Evolutionary conservation across 805 yeast species (phyloP).

Genomic region (Ogataea paraovalis): DNA sequence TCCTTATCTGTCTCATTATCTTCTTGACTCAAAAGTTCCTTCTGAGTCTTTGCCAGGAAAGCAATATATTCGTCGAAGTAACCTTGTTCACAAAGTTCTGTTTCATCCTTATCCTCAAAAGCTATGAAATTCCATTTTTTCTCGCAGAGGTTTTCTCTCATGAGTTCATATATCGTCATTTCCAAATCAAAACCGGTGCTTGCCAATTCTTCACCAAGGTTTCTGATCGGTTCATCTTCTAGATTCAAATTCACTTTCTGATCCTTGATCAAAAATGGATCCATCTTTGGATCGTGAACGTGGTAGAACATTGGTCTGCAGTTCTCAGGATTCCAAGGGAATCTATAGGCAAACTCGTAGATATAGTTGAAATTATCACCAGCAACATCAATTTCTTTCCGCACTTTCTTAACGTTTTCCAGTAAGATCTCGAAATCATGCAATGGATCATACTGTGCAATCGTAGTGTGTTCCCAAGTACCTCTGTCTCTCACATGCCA

Average conservation of each 20-base stretch:
- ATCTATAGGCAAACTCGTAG: constrained; percentile 8
- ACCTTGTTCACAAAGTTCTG: constrained; percentile 4
- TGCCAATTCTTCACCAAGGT: constrained; percentile 24
- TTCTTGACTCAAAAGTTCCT: background rate
- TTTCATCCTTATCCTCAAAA: background rate
- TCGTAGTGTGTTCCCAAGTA: constrained; percentile 18
- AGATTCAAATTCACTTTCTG: constrained; percentile 17
- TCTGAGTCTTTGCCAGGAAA: constrained; percentile 3
- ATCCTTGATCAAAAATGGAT: constrained; percentile 38
- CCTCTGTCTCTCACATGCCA: constrained; percentile 9
- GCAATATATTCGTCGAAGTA: constrained; percentile 7
- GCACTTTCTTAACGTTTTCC: constrained; percentile 1
- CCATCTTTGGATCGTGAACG: constrained; percentile 47
- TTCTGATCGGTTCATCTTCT: constrained; percentile 17
- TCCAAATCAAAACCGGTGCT: constrained; percentile 23
- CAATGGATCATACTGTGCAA: constrained; percentile 29
- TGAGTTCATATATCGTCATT: constrained; percentile 22
- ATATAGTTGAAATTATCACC: constrained; percentile 1
- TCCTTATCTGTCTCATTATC: background rate
- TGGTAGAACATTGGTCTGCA: constrained; percentile 34
- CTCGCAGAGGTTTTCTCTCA: constrained; percentile 17
- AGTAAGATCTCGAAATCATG: constrained; percentile 22
- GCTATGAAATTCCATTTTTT: constrained; percentile 2
- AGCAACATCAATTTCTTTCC: constrained; percentile 4
- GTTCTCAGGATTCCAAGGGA: constrained; percentile 15